Base-by-base conservation (phyloP, 164 flowering plant genomes). In the Malania oleifera region DNA sequence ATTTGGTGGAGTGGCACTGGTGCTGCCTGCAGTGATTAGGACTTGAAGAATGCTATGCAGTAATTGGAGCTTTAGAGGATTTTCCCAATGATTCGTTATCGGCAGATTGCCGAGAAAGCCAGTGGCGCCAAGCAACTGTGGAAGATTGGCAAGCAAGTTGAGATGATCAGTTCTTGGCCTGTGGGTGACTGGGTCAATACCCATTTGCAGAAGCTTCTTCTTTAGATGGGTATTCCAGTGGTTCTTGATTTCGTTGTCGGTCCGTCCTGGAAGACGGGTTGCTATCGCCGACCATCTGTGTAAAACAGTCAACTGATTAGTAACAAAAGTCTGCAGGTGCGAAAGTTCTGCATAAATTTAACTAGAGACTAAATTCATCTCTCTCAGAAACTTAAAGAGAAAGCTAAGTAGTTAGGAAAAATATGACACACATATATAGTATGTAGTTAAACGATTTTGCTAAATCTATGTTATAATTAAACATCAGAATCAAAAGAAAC, bases 131-230 rank as follows among this genome's bases (percentile, higher is more conserved):
- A 67, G 71, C 51, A 67, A 49, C 41, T 72, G 76, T 7, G 66
- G 73, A 0, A 72, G 44, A 55, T 68, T 57, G n/a, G 76, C 63
- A 0, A 68, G 61, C 11, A 68, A 6, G 38, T 39, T 56, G 27
- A 67, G 58, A 45, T 34, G 44, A 12, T 67, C 70, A 27, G 70
- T 65, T 39, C 66, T 57, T 26, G 77, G 77, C 22, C 60, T 59
- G 66, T 73, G 77, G 15, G 77, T 73, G 17, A 73, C 68, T 0
- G 77, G 77, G 27, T 73, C 77, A n/a, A 73, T 69, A 2, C 77
- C 77, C 77, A 69, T 73, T 40, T 63, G 64, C 12, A 67, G 58
- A 38, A 73, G 71, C 67, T 67, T 70, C 25, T 74, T 74, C 71
- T 52, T 74, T 35, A 74, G 39, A 50, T 74, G 74, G 38, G 77